Evolutionary conservation across 768 basidiomycete species (phyloP).

Genomic region (Trametes elegans): DNA sequence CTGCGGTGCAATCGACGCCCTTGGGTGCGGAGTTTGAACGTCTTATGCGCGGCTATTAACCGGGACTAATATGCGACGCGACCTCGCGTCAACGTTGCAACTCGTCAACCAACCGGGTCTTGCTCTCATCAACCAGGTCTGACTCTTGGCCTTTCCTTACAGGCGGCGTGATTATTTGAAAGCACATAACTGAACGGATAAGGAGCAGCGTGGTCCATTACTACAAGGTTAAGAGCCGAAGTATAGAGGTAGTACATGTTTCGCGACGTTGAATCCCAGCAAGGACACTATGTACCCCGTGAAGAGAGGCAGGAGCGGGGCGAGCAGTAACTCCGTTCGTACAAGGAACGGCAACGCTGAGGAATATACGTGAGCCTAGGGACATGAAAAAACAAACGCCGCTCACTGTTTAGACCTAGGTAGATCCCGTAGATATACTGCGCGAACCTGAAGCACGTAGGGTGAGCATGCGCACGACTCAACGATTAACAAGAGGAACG

Average conservation of each 20-base stretch:
- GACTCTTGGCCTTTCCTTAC: too few species aligned
- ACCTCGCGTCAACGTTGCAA: too few species aligned
- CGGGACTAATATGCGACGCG: background rate
- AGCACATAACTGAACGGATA: too few species aligned
- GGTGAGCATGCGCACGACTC: background rate
- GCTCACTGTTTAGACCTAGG: slow-evolving; percentile 75
- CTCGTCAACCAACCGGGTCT: slow-evolving; percentile 1
- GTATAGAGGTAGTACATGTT: slow-evolving; percentile 75
- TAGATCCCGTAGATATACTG: slow-evolving; percentile 94
- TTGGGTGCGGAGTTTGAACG: slow-evolving; percentile 20
- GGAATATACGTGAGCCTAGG: slow-evolving; percentile 8
- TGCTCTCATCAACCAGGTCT: background rate
- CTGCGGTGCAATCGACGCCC: slow-evolving; percentile 17
- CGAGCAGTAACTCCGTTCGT: slow-evolving; percentile 85
- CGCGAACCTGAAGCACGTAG: slow-evolving; percentile 50
- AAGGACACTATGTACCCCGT: slow-evolving; percentile 83
- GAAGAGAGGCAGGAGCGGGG: slow-evolving; percentile 85
- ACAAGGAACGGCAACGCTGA: slow-evolving; percentile 92
- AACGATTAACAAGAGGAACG: slow-evolving; percentile 25
- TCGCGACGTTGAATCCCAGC: slow-evolving; percentile 88
- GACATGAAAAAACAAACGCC: background rate
- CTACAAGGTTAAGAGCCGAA: slow-evolving; percentile 49
- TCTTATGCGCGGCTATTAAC: slow-evolving; percentile 10
- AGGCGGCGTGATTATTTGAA: too few species aligned
- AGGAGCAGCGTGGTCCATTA: background rate